Evolutionary conservation across 371 early-diverging fungal species (phyloP), one percentile per base, ranked within the genome.

Genomic region (Funneliformis caledonium): DNA sequence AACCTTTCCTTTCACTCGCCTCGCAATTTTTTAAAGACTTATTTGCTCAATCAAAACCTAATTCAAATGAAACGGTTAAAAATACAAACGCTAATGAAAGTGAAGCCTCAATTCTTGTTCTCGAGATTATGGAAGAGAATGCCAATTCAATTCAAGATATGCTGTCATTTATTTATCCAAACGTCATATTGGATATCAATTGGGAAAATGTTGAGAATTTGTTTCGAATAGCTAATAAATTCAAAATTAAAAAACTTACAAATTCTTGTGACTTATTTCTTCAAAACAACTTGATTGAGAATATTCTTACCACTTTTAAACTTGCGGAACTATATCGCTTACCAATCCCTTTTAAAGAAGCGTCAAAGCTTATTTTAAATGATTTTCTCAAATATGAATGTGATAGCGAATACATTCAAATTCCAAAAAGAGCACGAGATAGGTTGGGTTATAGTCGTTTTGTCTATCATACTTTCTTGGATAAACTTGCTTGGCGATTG

Each of bases 101-200:
- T 14, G 50, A 50, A 50, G 14, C 3, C 14, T 16, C 52, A 14
- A 52, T 52, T 4, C 52, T 14, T 16, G 16, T 52, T 52, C 0
- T 52, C 3, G 52, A 52, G 16, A 14, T 52, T 1, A 12, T 16
- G 12, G 52, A 16, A 16, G 52, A 52, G 4, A 16, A 16, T 4
- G 3, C 4, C 0, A 4, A 2, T 52, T 26, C 26, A 65, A 26
- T 65, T 65, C 19, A 65, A 37, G 31, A 65, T 8, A 26, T 65
- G 10, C 16, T 65, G 1, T 65, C 65, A 26, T 31, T 65, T 65
- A 65, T 65, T 65, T 65, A 65, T 65, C 65, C 65, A 4, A 37
- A 26, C n/a, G 10, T 22, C 2, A 3, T 31, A 11, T 65, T 65
- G 7, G 12, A 10, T 37, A 26, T 65, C n/a, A n/a, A 65, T 31